Evolutionary conservation across 2,329 filamentous ascomycete genomes (phyloP), one percentile per base, ranked within the genome.

Genomic region (Colletotrichum cordylinicola): DNA sequence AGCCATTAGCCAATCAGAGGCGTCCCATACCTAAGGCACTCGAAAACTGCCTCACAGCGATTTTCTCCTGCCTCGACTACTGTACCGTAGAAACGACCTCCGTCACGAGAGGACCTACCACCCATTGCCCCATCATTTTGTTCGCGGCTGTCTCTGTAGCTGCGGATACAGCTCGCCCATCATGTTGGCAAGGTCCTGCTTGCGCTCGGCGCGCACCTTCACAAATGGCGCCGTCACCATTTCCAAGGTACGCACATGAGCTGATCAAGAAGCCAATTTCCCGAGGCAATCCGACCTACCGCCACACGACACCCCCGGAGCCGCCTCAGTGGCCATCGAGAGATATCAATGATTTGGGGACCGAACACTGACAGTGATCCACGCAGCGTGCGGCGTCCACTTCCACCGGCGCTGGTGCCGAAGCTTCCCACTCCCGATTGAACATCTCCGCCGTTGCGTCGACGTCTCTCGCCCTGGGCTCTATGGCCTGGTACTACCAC

Each of bases 401-500:
- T 82, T 93, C 92, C 87, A 94, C 94, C 86, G 90, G 92, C 85
- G 91, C 94, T 85, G 90, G 91, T 85, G 90, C 93, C 85, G 92
- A 93, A 84, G 85, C 86, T 78, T 94, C 95, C 82, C 90, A 94
- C 82, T 93, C 94, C 87, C 93, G 93, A 87, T 90, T 97, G 86
- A 98, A 96, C 88, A 90, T 96, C 82, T 94, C 96, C 85, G 95
- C 95, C 84, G 92, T 93, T 83, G 95, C 94, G 84, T 96, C 97
- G 81, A 98, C 96, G 81, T 92, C 94, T 82, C 91, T 96, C 84
- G 95, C 96, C 82, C 90, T 95, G 87, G 96, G 96, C 82, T 96
- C 96, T 80, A 93, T 96, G 83, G 96, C 95, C 82, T 98, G 96
- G 96, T 98, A 98, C 90, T 98, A 96, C 87, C 95, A 98, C 88